These are phyloP conservation scores for Pholiota adiposa DNA, from an alignment of 1,284 basidiomycete genomes.

Conservation along the genomic window DNA sequence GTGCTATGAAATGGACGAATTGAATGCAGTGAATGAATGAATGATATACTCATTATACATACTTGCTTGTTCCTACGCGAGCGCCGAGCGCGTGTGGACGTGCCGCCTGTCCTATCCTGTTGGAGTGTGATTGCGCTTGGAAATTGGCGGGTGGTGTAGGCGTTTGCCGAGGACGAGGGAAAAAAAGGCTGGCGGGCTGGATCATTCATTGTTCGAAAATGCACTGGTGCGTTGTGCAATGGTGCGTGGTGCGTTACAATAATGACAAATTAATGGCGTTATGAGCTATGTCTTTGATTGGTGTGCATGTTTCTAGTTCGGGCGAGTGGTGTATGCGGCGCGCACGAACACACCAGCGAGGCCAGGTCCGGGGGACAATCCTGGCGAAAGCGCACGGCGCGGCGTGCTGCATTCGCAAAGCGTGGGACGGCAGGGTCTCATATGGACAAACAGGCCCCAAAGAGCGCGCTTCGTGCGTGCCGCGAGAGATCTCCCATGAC, in stretches of 20 bases:
- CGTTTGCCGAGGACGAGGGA: not conserved
- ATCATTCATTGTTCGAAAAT: not conserved
- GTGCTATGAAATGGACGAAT: not conserved
- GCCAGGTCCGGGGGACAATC: no score
- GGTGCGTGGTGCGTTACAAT: not conserved
- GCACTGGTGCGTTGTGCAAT: not conserved
- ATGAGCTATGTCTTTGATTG: not conserved
- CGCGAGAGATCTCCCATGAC: slow-evolving; percentile 3
- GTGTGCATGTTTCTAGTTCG: not conserved
- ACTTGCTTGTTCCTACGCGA: not conserved
- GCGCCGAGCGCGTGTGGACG: not conserved
- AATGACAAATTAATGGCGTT: no score
- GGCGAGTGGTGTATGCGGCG: not conserved
- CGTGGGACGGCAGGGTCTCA: not conserved
- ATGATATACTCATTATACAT: not conserved
- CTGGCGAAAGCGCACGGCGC: not conserved
- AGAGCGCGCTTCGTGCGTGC: not conserved
- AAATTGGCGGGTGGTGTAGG: not conserved
- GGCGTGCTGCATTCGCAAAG: not conserved
- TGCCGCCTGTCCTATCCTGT: not conserved
- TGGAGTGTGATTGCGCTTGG: not conserved
- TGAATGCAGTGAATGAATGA: not conserved
- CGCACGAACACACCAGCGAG: not conserved
- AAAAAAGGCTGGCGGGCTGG: not conserved
- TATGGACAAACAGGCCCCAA: slow-evolving; percentile 4